A percentile compares a stretch with the other conserved stretches of the same genome.
These are phyloP conservation scores for Clavulina sp. DNA, from an alignment of 768 basidiomycete genomes.

Conservation along the genomic window DNA sequence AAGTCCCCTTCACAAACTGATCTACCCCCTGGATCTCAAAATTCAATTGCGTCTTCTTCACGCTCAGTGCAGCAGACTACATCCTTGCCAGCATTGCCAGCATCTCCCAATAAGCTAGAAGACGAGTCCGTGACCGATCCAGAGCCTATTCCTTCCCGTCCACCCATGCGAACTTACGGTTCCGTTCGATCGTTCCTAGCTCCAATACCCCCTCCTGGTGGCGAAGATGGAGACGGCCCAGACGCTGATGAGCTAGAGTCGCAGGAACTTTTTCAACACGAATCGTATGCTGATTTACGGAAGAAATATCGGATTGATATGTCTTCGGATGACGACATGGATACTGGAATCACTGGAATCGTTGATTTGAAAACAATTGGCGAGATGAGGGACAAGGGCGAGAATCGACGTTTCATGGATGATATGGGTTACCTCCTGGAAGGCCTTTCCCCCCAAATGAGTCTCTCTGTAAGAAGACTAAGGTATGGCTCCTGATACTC, in stretches of 20 bases:
- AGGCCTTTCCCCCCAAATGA: slow-evolving; percentile 39
- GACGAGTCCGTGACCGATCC: background rate
- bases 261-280: slow-evolving; percentile 1
- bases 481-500: slow-evolving; percentile 29
- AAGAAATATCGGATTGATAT: slow-evolving; percentile 68
- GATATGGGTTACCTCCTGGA: slow-evolving; percentile 77
- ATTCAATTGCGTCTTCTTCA: too few species aligned
- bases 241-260: background rate
- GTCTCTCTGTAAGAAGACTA: slow-evolving; percentile 38
- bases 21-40: too few species aligned
- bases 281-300: slow-evolving; percentile 48
- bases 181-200: slow-evolving; percentile 68
- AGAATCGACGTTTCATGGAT: slow-evolving; percentile 61
- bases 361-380: slow-evolving; percentile 29
- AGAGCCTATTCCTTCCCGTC: background rate
- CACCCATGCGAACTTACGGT: slow-evolving; percentile 40
- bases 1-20: too few species aligned
- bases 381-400: slow-evolving; percentile 64
- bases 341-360: background rate
- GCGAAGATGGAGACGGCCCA: background rate
- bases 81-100: background rate
- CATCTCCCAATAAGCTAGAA: background rate
- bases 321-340: slow-evolving; percentile 30
- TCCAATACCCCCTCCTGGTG: slow-evolving; percentile 27
- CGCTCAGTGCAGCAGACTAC: background rate